Percentiles rank a stretch among this genome's conserved stretches.
Conservation (phyloP, 352 stramenopile genomes). For the Aphanomyces cochlioides region DNA sequence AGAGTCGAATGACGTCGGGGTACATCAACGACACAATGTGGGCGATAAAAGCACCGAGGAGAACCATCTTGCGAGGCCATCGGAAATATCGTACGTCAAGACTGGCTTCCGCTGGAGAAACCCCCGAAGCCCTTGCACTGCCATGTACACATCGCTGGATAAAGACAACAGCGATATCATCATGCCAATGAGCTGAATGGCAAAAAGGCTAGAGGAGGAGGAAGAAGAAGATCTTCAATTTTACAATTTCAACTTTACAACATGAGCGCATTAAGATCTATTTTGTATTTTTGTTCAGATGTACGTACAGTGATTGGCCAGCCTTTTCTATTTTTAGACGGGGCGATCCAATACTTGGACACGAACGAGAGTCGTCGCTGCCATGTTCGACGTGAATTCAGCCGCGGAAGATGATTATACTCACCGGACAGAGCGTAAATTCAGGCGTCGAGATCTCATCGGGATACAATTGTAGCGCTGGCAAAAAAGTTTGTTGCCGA, state of each 20-base stretch:
- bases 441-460: too few species aligned
- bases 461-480: too few species aligned
- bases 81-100: background rate
- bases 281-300: too few species aligned
- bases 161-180: background rate
- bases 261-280: too few species aligned
- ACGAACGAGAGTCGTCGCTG: background rate
- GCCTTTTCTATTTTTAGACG: background rate
- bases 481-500: too few species aligned
- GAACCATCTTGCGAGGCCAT: constrained; percentile 5
- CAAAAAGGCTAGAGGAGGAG: background rate
- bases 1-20: too few species aligned
- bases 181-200: background rate
- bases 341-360: background rate
- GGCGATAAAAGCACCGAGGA: background rate
- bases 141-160: background rate
- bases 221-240: background rate
- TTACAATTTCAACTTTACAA: background rate
- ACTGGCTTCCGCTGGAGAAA: too few species aligned
- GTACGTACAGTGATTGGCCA: too few species aligned
- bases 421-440: too few species aligned
- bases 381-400: too few species aligned
- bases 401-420: too few species aligned
- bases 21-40: background rate
- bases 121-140: background rate